Evolutionary conservation across 306 rosid species (phyloP), one percentile per base, ranked within the genome.

Genomic region (Gastrolobium bilobum): DNA sequence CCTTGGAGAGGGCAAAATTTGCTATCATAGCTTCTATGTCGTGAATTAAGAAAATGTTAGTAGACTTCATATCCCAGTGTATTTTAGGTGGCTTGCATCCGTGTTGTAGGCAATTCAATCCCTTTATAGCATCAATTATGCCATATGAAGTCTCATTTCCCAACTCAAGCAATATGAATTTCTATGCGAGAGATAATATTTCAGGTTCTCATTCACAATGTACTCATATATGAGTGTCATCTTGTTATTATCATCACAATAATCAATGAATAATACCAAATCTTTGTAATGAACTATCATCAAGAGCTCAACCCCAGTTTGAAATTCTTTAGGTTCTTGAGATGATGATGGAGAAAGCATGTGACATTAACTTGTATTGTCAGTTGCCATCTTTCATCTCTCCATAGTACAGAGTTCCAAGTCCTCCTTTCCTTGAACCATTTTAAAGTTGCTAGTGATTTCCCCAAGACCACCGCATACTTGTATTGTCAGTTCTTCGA

Each of bases 21-120:
- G 97, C 94, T 66, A 91, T 88, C 83, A 88, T 91, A 57, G 94
- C 92, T 52, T 91, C 92, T 14, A 88, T 75, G 7, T 86, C 84
- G 75, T 88, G 86, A 68, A 87, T 88, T 58, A 89, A 72, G 39
- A 91, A 91, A 81, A 91, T 91, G 76, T 91, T 91, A 13, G 92
- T 73, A n/a, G 92, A 81, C 78, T 91, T 91, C 65, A 91, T 91
- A 83, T 91, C 92, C 80, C 94, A 82, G 35, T 89, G 97, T 51
- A 91, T 79, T 70, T 88, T 89, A 4, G 94, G 81, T 66, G 94
- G 97, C 73, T 85, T 88, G 88, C 92, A 89, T 74, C 97, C 97
- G 64, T 91, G 87, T 74, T 88, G 94, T 63, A 91, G 83, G 77
- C 88, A 89, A 78, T 91, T 94, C 60, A 89, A 77, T 26, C 91